Base-by-base conservation (phyloP, 495 filamentous ascomycete species). In the Daldinia vernicosa region DNA sequence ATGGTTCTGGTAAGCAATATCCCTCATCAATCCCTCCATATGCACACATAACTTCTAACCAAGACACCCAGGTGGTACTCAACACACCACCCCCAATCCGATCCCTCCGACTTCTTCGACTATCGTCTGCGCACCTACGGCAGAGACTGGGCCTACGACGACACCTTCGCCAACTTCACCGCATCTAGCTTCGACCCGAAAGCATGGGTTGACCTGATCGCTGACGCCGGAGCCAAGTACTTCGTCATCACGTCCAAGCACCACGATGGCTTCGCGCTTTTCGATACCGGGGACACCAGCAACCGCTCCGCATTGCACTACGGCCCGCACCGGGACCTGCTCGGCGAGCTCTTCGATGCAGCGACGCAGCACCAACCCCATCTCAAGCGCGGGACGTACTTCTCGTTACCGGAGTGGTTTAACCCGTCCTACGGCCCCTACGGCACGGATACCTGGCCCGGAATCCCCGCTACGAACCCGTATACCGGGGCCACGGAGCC, bases 361-460 rank as follows among this genome's bases (percentile, higher is more conserved):
- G 80, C 85, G 0, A 76, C 76, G 7, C 69, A 74, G 19, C 78
- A 87, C 63, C 86, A 87, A 56, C 86, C 86, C 3, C 60, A 78
- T 1, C 77, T 88, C 3, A 78, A 81, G 33, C 82, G 82, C 6
- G 84, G 79, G 2, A 83, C 84, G 0, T 88, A 88, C 69, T 87
- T 81, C 72, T 83, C 80, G n/a, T 78, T 87, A 3, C 84, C 85
- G 0, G 85, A 87, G 71, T 88, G 86, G 86, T 87, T 86, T 64
- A 82, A 85, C 65, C 86, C 85, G 0, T 82, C 82, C 50, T 88
- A 82, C 66, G 78, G 76, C 5, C 74, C 78, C 6, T 86, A 86
- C 69, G 76, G 75, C 17, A 76, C 71, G 0, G 70, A 27, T 64
- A 70, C 60, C 12, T 79, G 75, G 75, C 74, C 75, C 0, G 77